A percentile compares a stretch with the other conserved stretches of the same genome.
These are phyloP conservation scores for Silybum marianum DNA, from an alignment of 129 eudicot genomes.

Conservation along the genomic window DNA sequence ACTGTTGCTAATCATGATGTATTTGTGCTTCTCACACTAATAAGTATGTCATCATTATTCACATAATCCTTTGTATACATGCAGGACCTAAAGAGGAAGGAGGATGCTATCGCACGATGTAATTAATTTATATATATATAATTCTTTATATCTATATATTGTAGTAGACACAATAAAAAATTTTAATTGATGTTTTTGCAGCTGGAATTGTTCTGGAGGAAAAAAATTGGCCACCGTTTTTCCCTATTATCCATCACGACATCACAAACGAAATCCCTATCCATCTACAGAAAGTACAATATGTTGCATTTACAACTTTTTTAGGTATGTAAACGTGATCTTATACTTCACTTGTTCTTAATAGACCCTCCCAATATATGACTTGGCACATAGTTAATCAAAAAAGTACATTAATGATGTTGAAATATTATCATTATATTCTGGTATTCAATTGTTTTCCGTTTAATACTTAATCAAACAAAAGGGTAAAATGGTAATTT, in stretches of 20 bases:
- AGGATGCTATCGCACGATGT: constrained; percentile 88
- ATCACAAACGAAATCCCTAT: constrained; percentile 91
- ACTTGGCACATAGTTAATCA: neutral
- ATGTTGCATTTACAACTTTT: constrained; percentile 87
- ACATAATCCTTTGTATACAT: constrained; percentile 11
- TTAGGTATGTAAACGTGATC: constrained; percentile 58
- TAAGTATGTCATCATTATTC: neutral
- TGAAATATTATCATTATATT: neutral
- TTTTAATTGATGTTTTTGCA: constrained; percentile 37
- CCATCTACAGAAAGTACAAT: constrained; percentile 85
- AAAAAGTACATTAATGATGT: neutral
- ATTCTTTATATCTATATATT: neutral
- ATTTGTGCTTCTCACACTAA: neutral
- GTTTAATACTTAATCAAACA: neutral
- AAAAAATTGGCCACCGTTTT: constrained; percentile 91
- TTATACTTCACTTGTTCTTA: neutral
- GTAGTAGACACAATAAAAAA: constrained; percentile 2
- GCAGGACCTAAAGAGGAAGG: constrained; percentile 92
- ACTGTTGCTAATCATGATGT: neutral
- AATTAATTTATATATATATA: constrained; percentile 12
- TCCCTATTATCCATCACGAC: constrained; percentile 94
- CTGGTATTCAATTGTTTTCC: neutral
- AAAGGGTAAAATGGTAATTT: constrained; percentile 1
- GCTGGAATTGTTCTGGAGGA: constrained; percentile 97
- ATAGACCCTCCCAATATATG: neutral